Evolutionary conservation across 2,329 filamentous ascomycete species (phyloP), one percentile per base, ranked within the genome.

Genomic region (Trichophaea hybrida): DNA sequence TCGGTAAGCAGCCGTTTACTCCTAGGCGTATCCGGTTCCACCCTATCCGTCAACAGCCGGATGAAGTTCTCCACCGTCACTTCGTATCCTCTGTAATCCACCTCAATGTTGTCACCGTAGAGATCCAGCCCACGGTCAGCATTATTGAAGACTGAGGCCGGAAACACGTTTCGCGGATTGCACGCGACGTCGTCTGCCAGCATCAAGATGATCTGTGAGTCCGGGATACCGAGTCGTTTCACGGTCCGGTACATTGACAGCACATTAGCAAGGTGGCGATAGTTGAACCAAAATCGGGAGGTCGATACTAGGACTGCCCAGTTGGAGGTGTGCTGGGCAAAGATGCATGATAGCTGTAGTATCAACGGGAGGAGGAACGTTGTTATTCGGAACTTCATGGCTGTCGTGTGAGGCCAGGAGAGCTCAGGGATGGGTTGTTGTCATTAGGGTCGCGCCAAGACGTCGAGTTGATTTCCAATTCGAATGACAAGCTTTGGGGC

Each of bases 241-340:
- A 98, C 93, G 59, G 93, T 98, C 60, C 93, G 88, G 75, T 98
- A 98, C 65, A 98, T 83, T 61, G 91, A 96, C 62, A 98, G 82
- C 15, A 95, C 93, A 75, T 98, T 98, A 73, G 93, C 90, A 56
- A 98, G 84, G 73, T 98, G 93, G 60, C 93, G 86, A 74, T 98
- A 98, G 76, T 98, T 98, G 82, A 98, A 98, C 93, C 93, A 98
- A 78, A 98, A 98, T 57, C 93, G 86, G 57, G 93, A 98, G 5
- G 93, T 98, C 66, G 87, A 93, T 61, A 98, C 93, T n/a, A 98
- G 83, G 63, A 98, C 93, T 7, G 93, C 93, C 93, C 93, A 98
- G 75, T 98, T 98, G 71, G 88, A 96, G 13, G 93, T 98, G 75
- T 98, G 93, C 69, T 91, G 85, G 66, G 82, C 80, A 33, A 72